These are phyloP conservation scores for Echites panduratus DNA, from an alignment of 257 asterid genomes.

Conservation along the genomic window DNA sequence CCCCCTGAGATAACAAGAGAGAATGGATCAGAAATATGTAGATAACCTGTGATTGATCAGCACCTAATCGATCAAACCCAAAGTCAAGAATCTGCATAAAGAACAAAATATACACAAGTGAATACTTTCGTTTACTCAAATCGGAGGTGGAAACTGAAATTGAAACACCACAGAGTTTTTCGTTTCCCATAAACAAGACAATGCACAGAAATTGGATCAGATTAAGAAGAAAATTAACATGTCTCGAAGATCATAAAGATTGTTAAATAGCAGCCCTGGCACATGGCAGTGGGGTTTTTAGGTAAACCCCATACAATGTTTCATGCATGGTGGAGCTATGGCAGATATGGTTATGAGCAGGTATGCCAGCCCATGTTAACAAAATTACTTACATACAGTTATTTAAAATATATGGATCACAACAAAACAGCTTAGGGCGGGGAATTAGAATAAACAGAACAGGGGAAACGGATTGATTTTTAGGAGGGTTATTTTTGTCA, in stretches of 20 bases:
- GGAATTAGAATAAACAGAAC: too few species aligned
- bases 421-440: too few species aligned
- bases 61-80: slow-evolving; percentile 94
- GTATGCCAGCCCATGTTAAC: too few species aligned
- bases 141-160: background rate
- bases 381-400: too few species aligned
- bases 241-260: background rate
- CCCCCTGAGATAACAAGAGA: background rate
- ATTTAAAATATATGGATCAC: too few species aligned
- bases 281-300: too few species aligned
- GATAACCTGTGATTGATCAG: slow-evolving; percentile 88
- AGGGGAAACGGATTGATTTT: too few species aligned
- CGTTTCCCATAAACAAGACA: background rate
- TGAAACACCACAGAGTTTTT: background rate
- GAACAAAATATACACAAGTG: slow-evolving; percentile 27
- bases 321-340: too few species aligned
- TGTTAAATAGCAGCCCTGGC: too few species aligned
- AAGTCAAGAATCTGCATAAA: slow-evolving; percentile 80
- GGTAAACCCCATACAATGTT: too few species aligned
- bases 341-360: too few species aligned
- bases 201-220: background rate
- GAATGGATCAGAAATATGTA: slow-evolving; percentile 14
- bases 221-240: background rate
- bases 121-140: slow-evolving; percentile 12
- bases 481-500: too few species aligned